Evolutionary conservation across 306 rosid species (phyloP), one percentile per base, ranked within the genome.

Genomic region (Prunus padus): DNA sequence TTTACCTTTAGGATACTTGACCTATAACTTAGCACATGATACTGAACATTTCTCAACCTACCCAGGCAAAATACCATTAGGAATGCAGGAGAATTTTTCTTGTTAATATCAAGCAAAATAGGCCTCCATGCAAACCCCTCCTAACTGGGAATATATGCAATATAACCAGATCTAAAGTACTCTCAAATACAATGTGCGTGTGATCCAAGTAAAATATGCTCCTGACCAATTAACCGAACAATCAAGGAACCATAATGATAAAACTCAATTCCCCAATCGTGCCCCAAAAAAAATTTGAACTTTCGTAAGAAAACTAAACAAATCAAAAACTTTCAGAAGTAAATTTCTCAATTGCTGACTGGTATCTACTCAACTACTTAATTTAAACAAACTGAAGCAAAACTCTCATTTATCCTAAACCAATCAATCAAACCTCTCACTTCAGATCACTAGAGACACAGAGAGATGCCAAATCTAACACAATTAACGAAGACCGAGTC

Each of bases 381-480:
- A 42, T 30, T 13, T n/a, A 25, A n/a, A 28, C 51, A 74, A 74
- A 19, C 31, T 28, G 60, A 44, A 26, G 60, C 40, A 3, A 65
- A 72, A 51, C 5, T 42, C 30, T 30, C 44, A 55, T 22, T 14
- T 26, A 50, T 62, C 61, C 44, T 49, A 26, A 62, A 13, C 10
- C 30, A 66, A 67, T 40, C 66, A 51, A 60, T 23, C 13, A 49
- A 81, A 59, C 61, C 42, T 22, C 55, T 20, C 44, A 52, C 67
- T 30, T 28, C 45, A 4, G 14, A 12, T 16, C 4, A 62, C 45
- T 52, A 52, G 22, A 52, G 1, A 52, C 22, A 51, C 33, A 12
- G 37, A 15, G 26, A 15, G 59, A 69, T 10, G 79, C 79, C 37
- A 78, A 77, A 63, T 52, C 73, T 13, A 30, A 74, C 40, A 55